Evolutionary conservation across 345 rosid genomes (phyloP), one percentile per base, ranked within the genome.

Genomic region (Murraya paniculata): DNA sequence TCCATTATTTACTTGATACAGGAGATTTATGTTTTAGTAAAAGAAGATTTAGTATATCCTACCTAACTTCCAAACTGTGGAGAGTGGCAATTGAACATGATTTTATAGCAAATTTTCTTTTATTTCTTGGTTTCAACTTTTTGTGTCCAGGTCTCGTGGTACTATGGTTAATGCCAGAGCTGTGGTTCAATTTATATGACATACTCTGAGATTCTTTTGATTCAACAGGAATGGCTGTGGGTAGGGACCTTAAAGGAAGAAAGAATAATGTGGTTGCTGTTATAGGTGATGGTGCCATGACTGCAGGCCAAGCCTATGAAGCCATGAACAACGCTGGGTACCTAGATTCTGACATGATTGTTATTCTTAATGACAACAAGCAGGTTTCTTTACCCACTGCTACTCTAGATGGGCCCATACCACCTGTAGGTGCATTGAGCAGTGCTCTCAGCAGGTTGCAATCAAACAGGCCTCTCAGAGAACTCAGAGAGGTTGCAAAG

Each of bases 221-320:
- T 68, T 79, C 76, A 73, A 57, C 83, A 95, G 99, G 99, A 69
- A 95, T 95, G 99, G 98, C 99, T 0, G 95, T 93, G 30, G 98
- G 97, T 35, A 87, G 99, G 82, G 99, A 95, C 87, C 84, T 95
- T 50, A 92, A 93, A 71, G 98, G 94, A 78, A 86, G 86, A 74
- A 85, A 75, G 62, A 93, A 93, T 86, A 82, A 89, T 41, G 97
- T 95, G 62, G 83, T 93, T 58, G 91, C 97, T 56, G 92, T 95
- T 68, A 95, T 95, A 27, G 98, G 99, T 30, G 99, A 96, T 74
- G 99, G 98, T 70, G 99, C 99, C 30, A 96, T 96, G 99, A 96
- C 99, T 2, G 99, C 99, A 28, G 99, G 99, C n/a, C 98, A 96
- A 73, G 99, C 99, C 81, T 96, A 91, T 74, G 99, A 96, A 86